phyloP scores from a whole-genome alignment of 768 basidiomycete genomes.

The Calvatia gigantea region DNA sequence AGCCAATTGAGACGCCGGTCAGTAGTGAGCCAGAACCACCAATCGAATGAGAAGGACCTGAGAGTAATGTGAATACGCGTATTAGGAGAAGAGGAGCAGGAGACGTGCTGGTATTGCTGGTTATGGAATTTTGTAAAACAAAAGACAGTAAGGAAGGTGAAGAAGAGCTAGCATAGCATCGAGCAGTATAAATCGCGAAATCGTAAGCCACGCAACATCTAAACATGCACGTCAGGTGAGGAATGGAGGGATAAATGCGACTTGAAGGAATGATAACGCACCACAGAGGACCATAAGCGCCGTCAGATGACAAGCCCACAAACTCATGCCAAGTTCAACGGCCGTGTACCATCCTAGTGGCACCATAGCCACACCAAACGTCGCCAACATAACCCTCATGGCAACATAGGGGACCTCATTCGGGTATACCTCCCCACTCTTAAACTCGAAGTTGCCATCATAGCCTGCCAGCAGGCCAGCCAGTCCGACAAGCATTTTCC shows the following conservation, averaged over 20 bases:
- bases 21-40: constrained; percentile 96
- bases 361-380: constrained; percentile 93
- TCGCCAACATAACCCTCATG: constrained; percentile 93
- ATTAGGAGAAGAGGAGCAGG: background rate
- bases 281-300: constrained; percentile 93
- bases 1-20: constrained; percentile 93
- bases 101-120: constrained; percentile 84
- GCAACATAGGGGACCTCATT: constrained; percentile 85
- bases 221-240: background rate
- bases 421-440: constrained; percentile 85
- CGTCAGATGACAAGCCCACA: constrained; percentile 86
- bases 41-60: constrained; percentile 92
- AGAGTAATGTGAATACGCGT: constrained; percentile 12
- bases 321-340: constrained; percentile 88
- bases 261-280: constrained; percentile 35
- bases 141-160: constrained; percentile 96
- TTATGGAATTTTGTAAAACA: constrained; percentile 96
- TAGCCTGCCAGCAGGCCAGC: constrained; percentile 91
- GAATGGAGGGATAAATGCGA: background rate
- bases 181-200: constrained; percentile 94
- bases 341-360: constrained; percentile 97
- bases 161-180: constrained; percentile 99
- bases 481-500: constrained; percentile 98
- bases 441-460: constrained; percentile 89
- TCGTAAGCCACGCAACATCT: constrained; percentile 97